phyloP scores from a whole-genome alignment of 495 filamentous ascomycete species.

The Tuber aestivum region DNA sequence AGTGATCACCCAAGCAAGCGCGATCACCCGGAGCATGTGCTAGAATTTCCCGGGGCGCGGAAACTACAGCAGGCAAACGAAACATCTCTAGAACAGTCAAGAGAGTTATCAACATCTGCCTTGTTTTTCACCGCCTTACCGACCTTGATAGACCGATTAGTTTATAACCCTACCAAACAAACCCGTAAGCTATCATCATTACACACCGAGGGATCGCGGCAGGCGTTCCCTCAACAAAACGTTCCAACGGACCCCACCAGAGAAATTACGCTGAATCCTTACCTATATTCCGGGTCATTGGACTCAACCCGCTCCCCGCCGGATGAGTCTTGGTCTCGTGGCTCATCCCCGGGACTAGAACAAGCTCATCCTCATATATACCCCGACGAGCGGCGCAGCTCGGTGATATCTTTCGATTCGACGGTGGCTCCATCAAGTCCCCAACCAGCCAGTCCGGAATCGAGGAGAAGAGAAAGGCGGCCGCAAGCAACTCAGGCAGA shows the following conservation, averaged over 20 bases:
- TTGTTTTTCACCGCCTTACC: conserved; percentile 8
- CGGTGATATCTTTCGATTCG: conserved; percentile 28
- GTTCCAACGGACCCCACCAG: conserved; percentile 7
- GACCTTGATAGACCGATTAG: not conserved
- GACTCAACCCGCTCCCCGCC: conserved; percentile 32
- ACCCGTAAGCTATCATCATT: not conserved
- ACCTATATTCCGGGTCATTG: conserved; percentile 26
- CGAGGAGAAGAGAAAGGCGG: conserved; percentile 7
- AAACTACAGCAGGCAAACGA: conserved; percentile 32
- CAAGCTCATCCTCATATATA: conserved; percentile 34
- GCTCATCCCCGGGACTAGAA: conserved; percentile 32
- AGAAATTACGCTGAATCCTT: conserved; percentile 39
- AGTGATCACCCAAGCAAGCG: not conserved
- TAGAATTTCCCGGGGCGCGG: conserved; percentile 21
- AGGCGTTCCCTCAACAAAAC: conserved; percentile 1
- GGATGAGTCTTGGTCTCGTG: conserved; percentile 33
- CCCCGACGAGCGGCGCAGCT: conserved; percentile 30
- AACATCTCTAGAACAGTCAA: conserved; percentile 15
- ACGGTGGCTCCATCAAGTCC: conserved; percentile 34
- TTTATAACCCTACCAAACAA: not conserved
- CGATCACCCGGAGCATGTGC: conserved; percentile 26
- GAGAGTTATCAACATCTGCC: conserved; percentile 13
- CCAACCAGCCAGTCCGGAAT: conserved; percentile 9
- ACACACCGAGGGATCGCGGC: not conserved
- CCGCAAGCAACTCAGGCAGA: conserved; percentile 47